phyloP scores from a whole-genome alignment of 306 rosid species.

The Herpetospermum pedunculosum region DNA sequence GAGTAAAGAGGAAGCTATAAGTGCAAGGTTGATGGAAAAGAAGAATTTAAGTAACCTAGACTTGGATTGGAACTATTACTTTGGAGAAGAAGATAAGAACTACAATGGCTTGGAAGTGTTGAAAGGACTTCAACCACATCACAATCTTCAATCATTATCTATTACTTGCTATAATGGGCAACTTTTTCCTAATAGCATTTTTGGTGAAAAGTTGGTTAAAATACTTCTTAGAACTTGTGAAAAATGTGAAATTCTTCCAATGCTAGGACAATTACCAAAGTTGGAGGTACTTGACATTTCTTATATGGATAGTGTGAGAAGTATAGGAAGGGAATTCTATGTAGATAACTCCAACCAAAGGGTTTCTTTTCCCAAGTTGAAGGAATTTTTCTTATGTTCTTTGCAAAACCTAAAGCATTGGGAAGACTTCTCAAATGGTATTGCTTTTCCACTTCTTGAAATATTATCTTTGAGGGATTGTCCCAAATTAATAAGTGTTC shows the following conservation, averaged over 20 bases:
- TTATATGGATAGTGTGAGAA: not conserved
- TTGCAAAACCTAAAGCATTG: not conserved
- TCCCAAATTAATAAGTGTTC: not conserved
- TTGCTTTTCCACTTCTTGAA: not conserved
- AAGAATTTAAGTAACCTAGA: not conserved
- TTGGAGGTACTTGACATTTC: not conserved
- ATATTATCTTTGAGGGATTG: not conserved
- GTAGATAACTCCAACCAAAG: not conserved
- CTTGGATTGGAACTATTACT: not conserved
- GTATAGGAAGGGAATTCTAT: not conserved
- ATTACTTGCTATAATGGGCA: not conserved
- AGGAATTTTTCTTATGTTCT: too few relatives aligned
- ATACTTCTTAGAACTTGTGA: not conserved
- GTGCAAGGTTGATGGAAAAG: not conserved
- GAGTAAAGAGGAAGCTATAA: not conserved
- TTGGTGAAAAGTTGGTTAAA: not conserved
- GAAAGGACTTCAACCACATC: slow-evolving; percentile 1
- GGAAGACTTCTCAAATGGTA: not conserved
- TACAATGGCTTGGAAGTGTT: not conserved
- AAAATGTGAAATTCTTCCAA: not conserved
- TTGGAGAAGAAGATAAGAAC: not conserved
- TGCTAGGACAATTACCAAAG: not conserved
- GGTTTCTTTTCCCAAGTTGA: not conserved
- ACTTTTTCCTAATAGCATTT: not conserved
- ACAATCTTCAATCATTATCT: not conserved